Evolutionary conservation across 2,329 filamentous ascomycete species (phyloP).

Genomic region (Neonectria punicea): DNA sequence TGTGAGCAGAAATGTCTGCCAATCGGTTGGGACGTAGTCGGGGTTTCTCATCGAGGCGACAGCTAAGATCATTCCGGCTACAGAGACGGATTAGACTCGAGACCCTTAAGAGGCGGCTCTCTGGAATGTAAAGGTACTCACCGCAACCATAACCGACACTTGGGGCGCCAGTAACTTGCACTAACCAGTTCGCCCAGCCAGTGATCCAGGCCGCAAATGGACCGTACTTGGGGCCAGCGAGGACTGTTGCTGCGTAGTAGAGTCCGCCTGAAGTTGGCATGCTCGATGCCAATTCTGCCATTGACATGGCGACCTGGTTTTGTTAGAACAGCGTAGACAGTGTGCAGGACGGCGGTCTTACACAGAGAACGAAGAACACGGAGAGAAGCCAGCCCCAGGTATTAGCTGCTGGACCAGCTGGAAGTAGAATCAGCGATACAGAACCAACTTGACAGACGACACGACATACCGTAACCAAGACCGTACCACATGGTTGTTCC

Average conservation of each 20-base stretch:
- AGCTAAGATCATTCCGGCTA: slow-evolving; percentile 25
- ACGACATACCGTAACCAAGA: slow-evolving; percentile 18
- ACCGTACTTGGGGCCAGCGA: slow-evolving; percentile 24
- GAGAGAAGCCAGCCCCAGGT: slow-evolving; percentile 27
- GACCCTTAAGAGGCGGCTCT: neutral
- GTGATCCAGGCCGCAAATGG: slow-evolving; percentile 24
- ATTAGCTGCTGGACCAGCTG: slow-evolving; percentile 24
- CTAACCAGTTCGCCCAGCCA: slow-evolving; percentile 26
- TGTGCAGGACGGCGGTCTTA: neutral
- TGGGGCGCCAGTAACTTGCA: slow-evolving; percentile 24
- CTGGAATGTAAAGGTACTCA: neutral
- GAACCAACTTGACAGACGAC: neutral
- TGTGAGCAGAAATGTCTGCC: slow-evolving; percentile 24
- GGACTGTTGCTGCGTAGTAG: slow-evolving; percentile 25
- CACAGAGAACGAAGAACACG: slow-evolving; percentile 26
- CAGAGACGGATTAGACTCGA: neutral
- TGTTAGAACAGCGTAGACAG: neutral
- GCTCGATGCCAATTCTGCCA: slow-evolving; percentile 25
- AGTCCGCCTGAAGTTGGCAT: slow-evolving; percentile 26
- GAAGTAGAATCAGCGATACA: neutral
- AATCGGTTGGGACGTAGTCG: slow-evolving; percentile 20
- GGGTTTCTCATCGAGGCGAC: slow-evolving; percentile 24
- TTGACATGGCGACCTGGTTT: slow-evolving; percentile 23
- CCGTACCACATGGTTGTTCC: slow-evolving; percentile 29
- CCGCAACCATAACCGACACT: slow-evolving; percentile 26